phyloP scores from a whole-genome alignment of 2,329 filamentous ascomycete species.

The Coniochaeta sp. region DNA sequence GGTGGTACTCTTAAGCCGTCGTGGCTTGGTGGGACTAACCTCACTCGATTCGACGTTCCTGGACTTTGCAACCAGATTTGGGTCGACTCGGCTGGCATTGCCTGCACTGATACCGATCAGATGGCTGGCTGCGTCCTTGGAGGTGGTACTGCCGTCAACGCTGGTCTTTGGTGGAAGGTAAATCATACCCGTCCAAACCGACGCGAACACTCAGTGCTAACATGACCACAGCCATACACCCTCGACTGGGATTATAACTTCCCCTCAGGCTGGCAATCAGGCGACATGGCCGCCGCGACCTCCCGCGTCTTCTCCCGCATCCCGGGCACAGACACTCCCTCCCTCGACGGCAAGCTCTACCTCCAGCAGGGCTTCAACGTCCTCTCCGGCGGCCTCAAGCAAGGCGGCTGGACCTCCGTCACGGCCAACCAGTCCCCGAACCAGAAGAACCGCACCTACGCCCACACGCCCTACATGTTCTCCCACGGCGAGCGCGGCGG shows the following conservation, averaged over 20 bases:
- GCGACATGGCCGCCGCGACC: slow-evolving; percentile 50
- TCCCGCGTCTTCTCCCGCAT: slow-evolving; percentile 54
- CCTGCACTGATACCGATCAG: slow-evolving; percentile 57
- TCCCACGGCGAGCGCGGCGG: slow-evolving; percentile 54
- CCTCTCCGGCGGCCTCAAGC: slow-evolving; percentile 44
- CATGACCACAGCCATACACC: slow-evolving; percentile 36
- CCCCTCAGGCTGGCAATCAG: slow-evolving; percentile 57
- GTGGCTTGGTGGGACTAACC: slow-evolving; percentile 49
- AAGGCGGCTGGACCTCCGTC: slow-evolving; percentile 51
- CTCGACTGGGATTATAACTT: slow-evolving; percentile 60
- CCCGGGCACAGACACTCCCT: slow-evolving; percentile 55
- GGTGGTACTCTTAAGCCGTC: slow-evolving; percentile 49
- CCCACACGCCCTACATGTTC: slow-evolving; percentile 58
- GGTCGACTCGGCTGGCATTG: slow-evolving; percentile 51
- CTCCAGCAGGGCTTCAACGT: slow-evolving; percentile 54
- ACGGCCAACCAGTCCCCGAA: slow-evolving; percentile 49
- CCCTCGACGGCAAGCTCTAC: slow-evolving; percentile 54
- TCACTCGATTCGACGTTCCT: slow-evolving; percentile 60
- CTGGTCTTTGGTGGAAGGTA: slow-evolving; percentile 57
- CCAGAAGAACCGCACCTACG: slow-evolving; percentile 54
- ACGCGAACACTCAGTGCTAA: neutral
- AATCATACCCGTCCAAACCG: slow-evolving; percentile 4
- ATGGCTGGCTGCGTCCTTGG: slow-evolving; percentile 62
- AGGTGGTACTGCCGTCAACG: slow-evolving; percentile 54
- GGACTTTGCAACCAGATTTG: slow-evolving; percentile 62